Percentiles rank a stretch among this genome's conserved stretches.
phyloP scores from a whole-genome alignment of 1,139 yeast genomes.

The Entelexis sorbosivorans region DNA sequence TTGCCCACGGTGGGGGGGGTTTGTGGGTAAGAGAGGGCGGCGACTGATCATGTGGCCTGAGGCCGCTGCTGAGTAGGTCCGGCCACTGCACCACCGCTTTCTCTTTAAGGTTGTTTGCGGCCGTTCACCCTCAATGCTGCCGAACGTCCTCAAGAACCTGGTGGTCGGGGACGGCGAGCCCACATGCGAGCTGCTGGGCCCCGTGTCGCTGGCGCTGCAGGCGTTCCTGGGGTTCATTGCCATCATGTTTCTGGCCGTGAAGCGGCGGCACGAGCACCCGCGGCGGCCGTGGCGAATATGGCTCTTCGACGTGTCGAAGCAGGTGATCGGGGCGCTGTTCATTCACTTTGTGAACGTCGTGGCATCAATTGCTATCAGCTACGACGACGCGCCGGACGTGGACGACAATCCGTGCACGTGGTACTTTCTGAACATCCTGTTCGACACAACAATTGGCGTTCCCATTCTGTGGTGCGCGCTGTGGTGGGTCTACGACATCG shows the following conservation, averaged over 20 bases:
- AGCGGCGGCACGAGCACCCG: constrained; percentile 71
- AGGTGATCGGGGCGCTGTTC: constrained; percentile 74
- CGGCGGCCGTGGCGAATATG: constrained; percentile 81
- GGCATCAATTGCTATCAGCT: constrained; percentile 48
- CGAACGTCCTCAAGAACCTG: neutral
- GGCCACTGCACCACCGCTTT: neutral
- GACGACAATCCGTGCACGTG: constrained; percentile 41
- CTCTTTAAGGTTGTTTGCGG: neutral
- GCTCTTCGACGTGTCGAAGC: constrained; percentile 84
- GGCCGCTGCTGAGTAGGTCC: neutral
- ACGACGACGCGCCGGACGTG: constrained; percentile 28
- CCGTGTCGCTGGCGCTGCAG: constrained; percentile 36
- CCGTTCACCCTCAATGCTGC: neutral
- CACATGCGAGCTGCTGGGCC: constrained; percentile 36
- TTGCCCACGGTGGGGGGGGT: neutral
- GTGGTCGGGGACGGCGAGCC: constrained; percentile 9
- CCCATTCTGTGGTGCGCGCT: constrained; percentile 58
- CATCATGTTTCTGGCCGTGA: constrained; percentile 58
- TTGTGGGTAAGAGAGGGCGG: neutral
- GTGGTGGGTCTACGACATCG: constrained; percentile 38
- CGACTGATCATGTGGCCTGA: neutral
- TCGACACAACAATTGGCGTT: constrained; percentile 94
- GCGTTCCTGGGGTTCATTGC: constrained; percentile 58
- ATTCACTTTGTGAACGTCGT: constrained; percentile 71
- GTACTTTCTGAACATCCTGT: constrained; percentile 77